Conservation (phyloP, 176 grass and related monocot genomes). For the Eragrostis nindensis region DNA sequence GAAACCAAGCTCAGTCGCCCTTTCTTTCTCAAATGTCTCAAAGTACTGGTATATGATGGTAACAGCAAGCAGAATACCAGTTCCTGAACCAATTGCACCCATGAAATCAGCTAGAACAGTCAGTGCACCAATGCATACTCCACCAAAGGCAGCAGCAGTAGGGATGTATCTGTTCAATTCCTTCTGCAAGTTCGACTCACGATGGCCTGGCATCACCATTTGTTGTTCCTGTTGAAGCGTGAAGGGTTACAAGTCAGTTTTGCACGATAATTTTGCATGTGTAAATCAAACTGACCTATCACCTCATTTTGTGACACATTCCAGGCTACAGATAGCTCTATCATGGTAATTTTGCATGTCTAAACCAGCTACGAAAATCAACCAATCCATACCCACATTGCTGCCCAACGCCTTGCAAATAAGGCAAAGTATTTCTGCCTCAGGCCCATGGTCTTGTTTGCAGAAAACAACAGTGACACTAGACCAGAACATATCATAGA, state of each 20-base stretch:
- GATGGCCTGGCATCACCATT: constrained; percentile 66
- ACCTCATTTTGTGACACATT: background rate
- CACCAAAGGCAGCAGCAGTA: constrained; percentile 59
- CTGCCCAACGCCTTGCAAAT: background rate
- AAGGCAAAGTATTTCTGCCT: background rate
- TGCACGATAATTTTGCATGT: background rate
- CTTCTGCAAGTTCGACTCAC: constrained; percentile 62
- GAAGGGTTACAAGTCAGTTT: background rate
- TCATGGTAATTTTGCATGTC: background rate
- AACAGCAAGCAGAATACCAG: constrained; percentile 57
- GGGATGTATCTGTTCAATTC: constrained; percentile 65
- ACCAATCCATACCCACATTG: no score
- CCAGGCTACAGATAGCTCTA: background rate
- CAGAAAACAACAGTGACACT: no score
- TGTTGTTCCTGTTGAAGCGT: constrained; percentile 58
- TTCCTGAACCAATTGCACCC: constrained; percentile 66
- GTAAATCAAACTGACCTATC: background rate
- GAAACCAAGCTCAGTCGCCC: constrained; percentile 58
- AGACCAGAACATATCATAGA: background rate
- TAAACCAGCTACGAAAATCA: background rate
- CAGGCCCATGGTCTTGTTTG: background rate
- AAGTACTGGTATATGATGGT: constrained; percentile 66
- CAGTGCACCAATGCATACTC: constrained; percentile 59
- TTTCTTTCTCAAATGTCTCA: constrained; percentile 60
- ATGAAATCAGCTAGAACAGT: constrained; percentile 65